These are phyloP conservation scores for Thermochaetoides thermophila DNA, from an alignment of 495 filamentous ascomycete species.

Conservation along the genomic window DNA sequence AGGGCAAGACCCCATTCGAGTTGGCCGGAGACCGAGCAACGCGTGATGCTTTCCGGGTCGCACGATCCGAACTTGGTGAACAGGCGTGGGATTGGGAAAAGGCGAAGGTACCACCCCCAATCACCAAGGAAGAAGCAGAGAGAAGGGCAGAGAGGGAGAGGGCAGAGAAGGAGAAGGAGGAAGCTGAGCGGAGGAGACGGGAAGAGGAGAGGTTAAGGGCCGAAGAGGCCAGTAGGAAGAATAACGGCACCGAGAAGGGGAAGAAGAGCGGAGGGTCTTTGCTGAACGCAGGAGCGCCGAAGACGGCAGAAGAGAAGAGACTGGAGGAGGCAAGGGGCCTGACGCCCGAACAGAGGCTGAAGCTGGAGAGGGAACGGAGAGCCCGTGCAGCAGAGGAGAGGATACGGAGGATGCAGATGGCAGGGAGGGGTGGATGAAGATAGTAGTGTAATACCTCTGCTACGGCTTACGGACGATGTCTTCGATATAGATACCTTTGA, in stretches of 20 bases:
- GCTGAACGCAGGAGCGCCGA: constrained; percentile 38
- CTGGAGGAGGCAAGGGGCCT: constrained; percentile 73
- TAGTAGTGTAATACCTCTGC: too few species aligned
- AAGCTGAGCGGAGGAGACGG: constrained; percentile 47
- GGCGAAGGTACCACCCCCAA: constrained; percentile 51
- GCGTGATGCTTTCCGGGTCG: constrained; percentile 82
- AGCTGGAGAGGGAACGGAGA: constrained; percentile 65
- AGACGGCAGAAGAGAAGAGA: constrained; percentile 58
- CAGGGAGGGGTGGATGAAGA: background rate
- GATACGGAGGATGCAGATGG: constrained; percentile 44
- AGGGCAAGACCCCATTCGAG: constrained; percentile 68
- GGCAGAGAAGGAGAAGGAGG: constrained; percentile 45
- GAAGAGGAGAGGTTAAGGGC: constrained; percentile 46
- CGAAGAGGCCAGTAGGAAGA: constrained; percentile 30
- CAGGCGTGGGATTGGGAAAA: constrained; percentile 62
- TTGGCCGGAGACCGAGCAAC: constrained; percentile 75
- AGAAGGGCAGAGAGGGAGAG: constrained; percentile 47
- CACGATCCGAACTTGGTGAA: constrained; percentile 69
- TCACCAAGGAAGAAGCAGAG: constrained; percentile 56
- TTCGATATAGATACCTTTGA: too few species aligned
- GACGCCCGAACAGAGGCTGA: constrained; percentile 69
- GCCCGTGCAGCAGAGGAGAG: constrained; percentile 81
- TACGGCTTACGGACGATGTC: too few species aligned
- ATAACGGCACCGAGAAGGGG: constrained; percentile 19
- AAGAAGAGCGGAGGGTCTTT: constrained; percentile 23